Evolutionary conservation across 176 grass and related monocot species (phyloP), one percentile per base, ranked within the genome.

Genomic region (Carex myosuroides): DNA sequence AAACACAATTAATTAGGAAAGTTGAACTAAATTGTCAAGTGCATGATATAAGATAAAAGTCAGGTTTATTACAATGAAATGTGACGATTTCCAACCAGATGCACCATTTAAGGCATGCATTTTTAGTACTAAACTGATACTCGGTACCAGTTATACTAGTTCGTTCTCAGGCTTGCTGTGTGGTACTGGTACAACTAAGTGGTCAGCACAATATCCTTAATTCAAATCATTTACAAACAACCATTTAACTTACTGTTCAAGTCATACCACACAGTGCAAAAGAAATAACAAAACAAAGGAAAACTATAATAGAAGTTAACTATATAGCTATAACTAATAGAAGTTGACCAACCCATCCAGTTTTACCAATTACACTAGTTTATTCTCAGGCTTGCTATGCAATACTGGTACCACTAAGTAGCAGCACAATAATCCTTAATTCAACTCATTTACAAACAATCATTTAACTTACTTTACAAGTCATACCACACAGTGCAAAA

Each of bases 261-360:
- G 60, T 44, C 17, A 46, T 46, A 75, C 20, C 41, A 13, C 46
- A 54, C 46, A 75, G 85, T 69, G 18, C 67, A 82, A 83, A 11
- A 85, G 16, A 84, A 81, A 56, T 10, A 85, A 74, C 20, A 81
- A 70, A 39, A 84, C 20, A 68, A 62, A 22, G 83, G 61, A 41
- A 64, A 39, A 39, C 37, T 39, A 33, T 39, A 33, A 33, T 33
- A 33, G 32, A 33, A 33, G 32, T 33, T 33, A 33, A 33, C 32
- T 33, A 33, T 33, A 33, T 33, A 33, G 32, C 32, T 33, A 33
- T 33, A 3, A 3, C 32, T 33, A 33, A 33, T 33, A 33, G 32
- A 33, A 33, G 32, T 33, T 33, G 3, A 33, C 32, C 26, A 26
- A 26, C 26, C 3, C 37, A 39, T 39, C 37, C 37, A 39, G 37